Conservation (phyloP, 2,329 filamentous ascomycete genomes). For the Aspergillus sp. region DNA sequence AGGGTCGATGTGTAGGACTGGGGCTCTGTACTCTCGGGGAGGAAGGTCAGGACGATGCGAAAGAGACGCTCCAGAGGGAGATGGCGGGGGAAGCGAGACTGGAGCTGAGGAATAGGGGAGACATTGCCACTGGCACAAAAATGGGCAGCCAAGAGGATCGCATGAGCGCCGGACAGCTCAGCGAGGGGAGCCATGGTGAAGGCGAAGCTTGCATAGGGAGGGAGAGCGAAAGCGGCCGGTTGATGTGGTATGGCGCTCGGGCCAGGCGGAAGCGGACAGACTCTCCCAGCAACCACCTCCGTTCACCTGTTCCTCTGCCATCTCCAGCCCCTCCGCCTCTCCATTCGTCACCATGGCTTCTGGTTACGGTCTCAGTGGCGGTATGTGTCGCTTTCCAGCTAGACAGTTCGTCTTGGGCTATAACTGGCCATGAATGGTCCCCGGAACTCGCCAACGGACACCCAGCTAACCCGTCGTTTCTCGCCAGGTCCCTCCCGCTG, state of each 20-base stretch:
- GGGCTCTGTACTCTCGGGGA: constrained; percentile 50
- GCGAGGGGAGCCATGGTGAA: constrained; percentile 28
- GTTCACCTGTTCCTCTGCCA: constrained; percentile 6
- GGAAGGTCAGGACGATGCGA: constrained; percentile 51
- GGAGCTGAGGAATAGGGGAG: constrained; percentile 42
- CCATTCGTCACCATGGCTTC: constrained; percentile 37
- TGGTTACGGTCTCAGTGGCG: constrained; percentile 46
- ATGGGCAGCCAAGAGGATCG: constrained; percentile 49
- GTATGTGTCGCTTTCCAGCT: constrained; percentile 26
- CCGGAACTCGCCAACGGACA: constrained; percentile 8
- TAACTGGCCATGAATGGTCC: constrained; percentile 7
- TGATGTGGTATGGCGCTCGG: too few relatives aligned
- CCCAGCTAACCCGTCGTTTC: constrained; percentile 14
- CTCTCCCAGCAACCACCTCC: background rate
- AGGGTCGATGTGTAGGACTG: constrained; percentile 40
- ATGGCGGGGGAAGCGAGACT: constrained; percentile 37
- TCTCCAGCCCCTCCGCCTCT: constrained; percentile 10
- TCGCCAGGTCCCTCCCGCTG: constrained; percentile 65
- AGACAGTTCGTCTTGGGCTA: constrained; percentile 1
- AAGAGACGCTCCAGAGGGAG: constrained; percentile 46
- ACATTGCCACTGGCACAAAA: constrained; percentile 48
- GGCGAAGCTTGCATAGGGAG: constrained; percentile 7
- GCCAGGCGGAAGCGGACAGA: constrained; percentile 11
- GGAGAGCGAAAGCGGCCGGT: constrained; percentile 7
- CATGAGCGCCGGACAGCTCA: constrained; percentile 46